phyloP scores from a whole-genome alignment of 345 rosid genomes.

The Laguncularia racemosa region DNA sequence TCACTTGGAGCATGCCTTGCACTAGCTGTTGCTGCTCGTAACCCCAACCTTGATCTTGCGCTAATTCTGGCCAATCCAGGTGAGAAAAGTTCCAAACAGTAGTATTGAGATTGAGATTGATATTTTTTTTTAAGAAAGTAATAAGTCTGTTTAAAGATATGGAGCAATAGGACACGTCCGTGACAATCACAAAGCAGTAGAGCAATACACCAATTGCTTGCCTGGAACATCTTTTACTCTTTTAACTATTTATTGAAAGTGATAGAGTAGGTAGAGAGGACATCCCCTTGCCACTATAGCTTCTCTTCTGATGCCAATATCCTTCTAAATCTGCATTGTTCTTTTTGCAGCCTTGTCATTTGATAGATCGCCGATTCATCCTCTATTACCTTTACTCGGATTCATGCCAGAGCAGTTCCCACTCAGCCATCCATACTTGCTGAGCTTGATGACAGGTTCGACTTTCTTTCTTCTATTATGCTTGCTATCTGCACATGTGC shows the following conservation, averaged over 20 bases:
- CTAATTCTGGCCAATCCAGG: conserved; percentile 75
- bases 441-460: conserved; percentile 47
- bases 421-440: conserved; percentile 20
- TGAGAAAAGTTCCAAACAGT: conserved; percentile 8
- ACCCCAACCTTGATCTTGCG: conserved; percentile 55
- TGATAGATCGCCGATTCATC: conserved; percentile 42
- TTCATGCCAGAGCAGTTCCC: conserved; percentile 36
- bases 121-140: background rate
- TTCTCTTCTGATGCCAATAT: background rate
- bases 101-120: no score
- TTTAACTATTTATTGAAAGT: no score
- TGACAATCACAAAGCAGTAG: no score
- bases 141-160: background rate
- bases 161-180: no score
- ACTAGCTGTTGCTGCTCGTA: conserved; percentile 59
- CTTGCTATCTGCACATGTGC: no score
- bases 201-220: no score
- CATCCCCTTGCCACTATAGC: no score
- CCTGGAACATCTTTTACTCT: no score
- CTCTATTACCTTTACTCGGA: conserved; percentile 45
- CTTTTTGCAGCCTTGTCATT: conserved; percentile 67
- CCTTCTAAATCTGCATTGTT: background rate
- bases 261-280: no score
- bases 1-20: conserved; percentile 79
- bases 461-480: conserved; percentile 7